Conservation (phyloP, 1,139 yeast genomes). For the Candida smagusa region DNA sequence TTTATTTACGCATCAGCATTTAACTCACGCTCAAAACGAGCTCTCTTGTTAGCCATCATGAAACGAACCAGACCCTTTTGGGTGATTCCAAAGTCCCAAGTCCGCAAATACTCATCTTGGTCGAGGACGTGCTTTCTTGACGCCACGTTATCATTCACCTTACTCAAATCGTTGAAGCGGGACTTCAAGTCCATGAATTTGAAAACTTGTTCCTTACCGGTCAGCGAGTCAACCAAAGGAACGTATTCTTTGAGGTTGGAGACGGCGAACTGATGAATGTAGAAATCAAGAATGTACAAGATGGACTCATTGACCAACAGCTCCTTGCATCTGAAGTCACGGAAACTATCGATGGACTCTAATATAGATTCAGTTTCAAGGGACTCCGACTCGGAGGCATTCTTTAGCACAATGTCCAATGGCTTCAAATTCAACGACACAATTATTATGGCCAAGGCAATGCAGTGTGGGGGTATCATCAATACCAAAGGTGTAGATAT, state of each 20-base stretch:
- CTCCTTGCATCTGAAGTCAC: constrained; percentile 48
- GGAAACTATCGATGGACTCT: constrained; percentile 33
- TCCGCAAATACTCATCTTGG: constrained; percentile 46
- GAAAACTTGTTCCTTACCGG: constrained; percentile 46
- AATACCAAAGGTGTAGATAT: constrained; percentile 70
- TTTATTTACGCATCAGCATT: background rate
- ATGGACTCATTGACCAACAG: constrained; percentile 58
- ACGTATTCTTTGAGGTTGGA: constrained; percentile 22
- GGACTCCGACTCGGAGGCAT: constrained; percentile 14
- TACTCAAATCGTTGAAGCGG: constrained; percentile 40
- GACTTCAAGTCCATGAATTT: constrained; percentile 48
- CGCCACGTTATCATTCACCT: constrained; percentile 36
- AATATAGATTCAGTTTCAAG: constrained; percentile 21
- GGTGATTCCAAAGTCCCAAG: constrained; percentile 46
- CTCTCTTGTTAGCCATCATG: constrained; percentile 50
- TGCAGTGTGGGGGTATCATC: constrained; percentile 74
- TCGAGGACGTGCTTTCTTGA: constrained; percentile 32
- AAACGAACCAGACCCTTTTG: constrained; percentile 52
- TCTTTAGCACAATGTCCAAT: constrained; percentile 24
- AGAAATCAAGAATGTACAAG: constrained; percentile 59
- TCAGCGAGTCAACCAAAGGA: constrained; percentile 26
- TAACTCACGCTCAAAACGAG: constrained; percentile 34
- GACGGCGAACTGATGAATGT: constrained; percentile 48
- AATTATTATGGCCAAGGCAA: constrained; percentile 65
- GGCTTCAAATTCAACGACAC: constrained; percentile 43